Evolutionary conservation across 176 grass and related monocot species (phyloP), one percentile per base, ranked within the genome.

Genomic region (Aegilops longissima): DNA sequence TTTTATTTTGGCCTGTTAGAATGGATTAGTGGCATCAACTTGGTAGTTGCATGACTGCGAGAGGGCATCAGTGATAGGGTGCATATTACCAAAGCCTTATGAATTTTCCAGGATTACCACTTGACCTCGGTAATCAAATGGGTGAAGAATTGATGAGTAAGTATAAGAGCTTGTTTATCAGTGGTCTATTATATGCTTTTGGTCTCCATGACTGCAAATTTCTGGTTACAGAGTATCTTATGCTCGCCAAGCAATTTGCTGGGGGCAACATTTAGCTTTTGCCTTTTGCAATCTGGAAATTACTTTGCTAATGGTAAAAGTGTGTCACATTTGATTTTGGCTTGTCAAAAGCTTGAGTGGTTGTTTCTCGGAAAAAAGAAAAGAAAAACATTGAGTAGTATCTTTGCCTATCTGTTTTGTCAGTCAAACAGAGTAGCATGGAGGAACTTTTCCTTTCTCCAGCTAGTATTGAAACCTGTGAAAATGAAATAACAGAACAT

Each of bases 61-160:
- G 5, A 63, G 17, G 36, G 12, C 27, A 47, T 23, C 72, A 25
- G 29, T 63, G 64, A 20, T 75, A n/a, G 31, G 66, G 17, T 34
- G 44, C 59, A 84, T 75, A 80, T 20, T 23, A 13, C 20, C 85
- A 49, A 67, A 40, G 20, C 51, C 38, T 71, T 76, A 82, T 54
- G 66, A 84, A 71, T 24, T 87, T 66, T 42, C 42, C 35, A 16
- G 58, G 83, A 12, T 80, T 89, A 16, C 24, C 67, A 56, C 76
- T 38, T 85, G 45, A 44, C 2, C 75, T 64, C 17, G 77, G 33
- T 80, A 14, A 61, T 73, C 39, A 66, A 87, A 87, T 74, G 73
- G 74, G 38, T 4, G 42, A 66, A 73, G 23, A 47, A 25, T 40
- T 77, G 44, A 82, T 83, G 59, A 83, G 12, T 83, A 33, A 18